Conservation (phyloP, 2,329 filamentous ascomycete genomes). For the Alternaria arborescens region DNA sequence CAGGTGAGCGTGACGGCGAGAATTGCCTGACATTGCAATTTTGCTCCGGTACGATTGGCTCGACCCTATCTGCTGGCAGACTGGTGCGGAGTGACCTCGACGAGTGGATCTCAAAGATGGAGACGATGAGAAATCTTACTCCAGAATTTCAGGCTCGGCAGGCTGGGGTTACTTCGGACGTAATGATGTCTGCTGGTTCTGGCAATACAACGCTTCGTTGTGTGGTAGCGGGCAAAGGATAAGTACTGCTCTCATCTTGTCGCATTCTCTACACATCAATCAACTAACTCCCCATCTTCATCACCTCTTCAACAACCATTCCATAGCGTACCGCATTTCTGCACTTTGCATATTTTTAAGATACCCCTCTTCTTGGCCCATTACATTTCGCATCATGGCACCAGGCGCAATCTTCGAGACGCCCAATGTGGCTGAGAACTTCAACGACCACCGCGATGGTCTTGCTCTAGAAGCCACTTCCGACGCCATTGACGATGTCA, state of each 20-base stretch:
- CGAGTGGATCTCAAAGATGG: conserved; percentile 29
- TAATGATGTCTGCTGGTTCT: conserved; percentile 12
- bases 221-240: conserved; percentile 24
- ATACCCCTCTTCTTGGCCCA: conserved; percentile 25
- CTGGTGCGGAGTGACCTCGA: conserved; percentile 21
- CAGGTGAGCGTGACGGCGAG: conserved; percentile 30
- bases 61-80: conserved; percentile 14
- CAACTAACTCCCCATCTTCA: conserved; percentile 13
- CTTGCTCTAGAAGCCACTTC: conserved; percentile 66
- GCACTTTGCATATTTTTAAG: conserved; percentile 14
- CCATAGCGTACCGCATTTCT: conserved; percentile 2
- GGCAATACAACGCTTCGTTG: conserved; percentile 15
- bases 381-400: conserved; percentile 51
- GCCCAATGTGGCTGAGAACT: conserved; percentile 54
- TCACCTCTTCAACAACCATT: conserved; percentile 4
- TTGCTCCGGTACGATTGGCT: conserved; percentile 14
- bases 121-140: conserved; percentile 28
- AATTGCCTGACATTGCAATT: conserved; percentile 38
- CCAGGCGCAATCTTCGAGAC: conserved; percentile 55
- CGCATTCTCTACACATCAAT: not conserved
- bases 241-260: conserved; percentile 31
- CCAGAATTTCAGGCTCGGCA: conserved; percentile 32
- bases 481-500: conserved; percentile 68
- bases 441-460: conserved; percentile 63
- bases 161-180: conserved; percentile 33